Base-by-base conservation (phyloP, 2,329 filamentous ascomycete species). In the Exutisphaerella laricina region DNA sequence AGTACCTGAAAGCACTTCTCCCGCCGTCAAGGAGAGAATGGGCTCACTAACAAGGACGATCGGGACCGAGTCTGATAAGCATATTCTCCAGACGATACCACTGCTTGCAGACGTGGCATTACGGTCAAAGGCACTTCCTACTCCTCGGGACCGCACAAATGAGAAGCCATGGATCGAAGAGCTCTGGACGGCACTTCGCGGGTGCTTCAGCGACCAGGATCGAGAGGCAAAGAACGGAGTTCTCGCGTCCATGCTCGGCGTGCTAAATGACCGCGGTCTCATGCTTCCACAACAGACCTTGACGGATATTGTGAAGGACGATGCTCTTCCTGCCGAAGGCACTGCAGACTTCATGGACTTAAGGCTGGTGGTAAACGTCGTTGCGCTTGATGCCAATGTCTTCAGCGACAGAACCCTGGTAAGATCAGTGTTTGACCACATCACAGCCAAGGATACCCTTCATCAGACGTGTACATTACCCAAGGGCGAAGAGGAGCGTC, bases 151-250 rank as follows among this genome's bases (percentile, higher is more conserved):
- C 43, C 65, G 61, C 16, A 51, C 62, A 7, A 55, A 61, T 5
- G 69, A 72, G 46, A 58, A 56, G 28, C 63, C 69, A 3, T 73
- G 70, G 70, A 57, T 71, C 7, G 67, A 72, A 39, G 56, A 59
- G 9, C 54, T 66, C 6, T 66, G 71, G 35, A 43, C 57, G 4
- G 58, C 60, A 1, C 56, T 72, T 6, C 50, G 58, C 4, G 59
- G 65, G 36, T 68, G 63, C 35, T 21, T 57, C 26, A 18, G 31
- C n/a, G 22, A 43, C 16, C 8, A 41, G 14, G 39, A 47, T 51
- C 54, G 34, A 57, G 56, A 29, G 29, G 30, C 36, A 13, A 33
- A 63, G 57, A 45, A 28, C 45, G 47, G n/a, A 30, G 50, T 45
- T 1, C 41, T 60, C 3, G 31, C 41, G 5, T 39, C 28, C 2